phyloP scores from a whole-genome alignment of 2,329 filamentous ascomycete species.

The Aspergillus quadricinctus region DNA sequence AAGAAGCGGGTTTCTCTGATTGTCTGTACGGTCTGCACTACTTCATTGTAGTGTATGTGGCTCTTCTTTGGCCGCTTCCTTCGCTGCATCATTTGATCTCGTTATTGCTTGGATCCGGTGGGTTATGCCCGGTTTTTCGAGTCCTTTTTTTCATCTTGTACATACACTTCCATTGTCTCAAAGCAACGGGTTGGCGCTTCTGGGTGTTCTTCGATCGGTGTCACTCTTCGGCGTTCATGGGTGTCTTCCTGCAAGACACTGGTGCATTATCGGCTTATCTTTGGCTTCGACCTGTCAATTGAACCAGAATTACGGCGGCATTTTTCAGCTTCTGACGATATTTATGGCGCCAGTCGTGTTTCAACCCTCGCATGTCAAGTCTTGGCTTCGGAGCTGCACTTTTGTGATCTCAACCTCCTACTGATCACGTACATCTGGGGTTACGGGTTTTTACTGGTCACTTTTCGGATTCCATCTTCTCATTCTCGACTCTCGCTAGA shows the following conservation, averaged over 20 bases:
- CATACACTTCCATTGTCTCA: slow-evolving; percentile 4
- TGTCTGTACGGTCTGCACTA: background rate
- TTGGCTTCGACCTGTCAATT: background rate
- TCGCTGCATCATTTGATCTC: background rate
- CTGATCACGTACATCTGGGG: background rate
- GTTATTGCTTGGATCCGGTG: background rate
- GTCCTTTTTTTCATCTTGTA: slow-evolving; percentile 1
- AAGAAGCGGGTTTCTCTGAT: background rate
- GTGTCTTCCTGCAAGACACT: background rate
- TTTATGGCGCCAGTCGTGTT: background rate
- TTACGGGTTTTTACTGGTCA: background rate
- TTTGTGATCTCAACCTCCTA: background rate
- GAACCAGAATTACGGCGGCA: background rate
- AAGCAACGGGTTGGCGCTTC: slow-evolving; percentile 3
- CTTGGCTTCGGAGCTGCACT: background rate
- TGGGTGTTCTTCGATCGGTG: background rate
- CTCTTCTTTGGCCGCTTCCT: background rate
- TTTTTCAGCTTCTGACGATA: background rate
- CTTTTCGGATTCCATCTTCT: background rate
- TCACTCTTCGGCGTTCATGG: slow-evolving; percentile 2
- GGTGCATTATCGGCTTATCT: background rate
- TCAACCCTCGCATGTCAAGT: background rate
- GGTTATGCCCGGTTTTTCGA: background rate
- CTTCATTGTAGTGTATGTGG: background rate
- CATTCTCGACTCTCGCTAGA: background rate